A percentile compares a stretch with the other conserved stretches of the same genome.
These are phyloP conservation scores for Bruguiera sexangula DNA, from an alignment of 345 rosid species.

Conservation along the genomic window DNA sequence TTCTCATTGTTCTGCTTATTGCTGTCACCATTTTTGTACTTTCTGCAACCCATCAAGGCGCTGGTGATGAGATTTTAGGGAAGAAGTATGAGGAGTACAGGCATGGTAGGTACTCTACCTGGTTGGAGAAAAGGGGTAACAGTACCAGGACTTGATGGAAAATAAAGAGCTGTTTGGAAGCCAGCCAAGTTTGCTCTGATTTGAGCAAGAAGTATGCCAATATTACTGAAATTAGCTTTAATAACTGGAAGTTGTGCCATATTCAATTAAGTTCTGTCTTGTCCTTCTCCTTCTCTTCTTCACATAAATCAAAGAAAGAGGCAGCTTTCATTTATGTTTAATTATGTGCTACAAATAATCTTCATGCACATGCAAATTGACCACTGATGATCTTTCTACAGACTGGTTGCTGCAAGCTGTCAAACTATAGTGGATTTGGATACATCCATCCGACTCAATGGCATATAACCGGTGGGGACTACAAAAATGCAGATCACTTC, in stretches of 20 bases:
- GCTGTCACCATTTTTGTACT: neutral
- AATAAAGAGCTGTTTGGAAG: neutral
- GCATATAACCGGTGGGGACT: conserved; percentile 3
- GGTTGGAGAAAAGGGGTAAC: neutral
- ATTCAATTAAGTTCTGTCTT: neutral
- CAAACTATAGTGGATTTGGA: conserved; percentile 45
- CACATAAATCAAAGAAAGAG: too few relatives aligned
- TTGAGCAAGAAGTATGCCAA: neutral
- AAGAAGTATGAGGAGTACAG: neutral
- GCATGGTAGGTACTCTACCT: neutral
- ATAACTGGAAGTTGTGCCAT: neutral
- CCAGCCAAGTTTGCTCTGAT: neutral
- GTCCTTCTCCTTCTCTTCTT: too few relatives aligned
- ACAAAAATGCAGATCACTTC: conserved; percentile 35
- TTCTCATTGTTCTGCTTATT: neutral
- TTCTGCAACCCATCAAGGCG: neutral
- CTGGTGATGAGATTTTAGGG: neutral
- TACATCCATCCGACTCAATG: conserved; percentile 43
- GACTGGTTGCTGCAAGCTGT: conserved; percentile 76
- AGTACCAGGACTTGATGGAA: neutral
- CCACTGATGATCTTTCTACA: neutral
- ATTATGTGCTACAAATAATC: neutral
- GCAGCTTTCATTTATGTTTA: neutral
- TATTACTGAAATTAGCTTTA: neutral
- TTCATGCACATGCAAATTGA: neutral